Conservation (phyloP, 495 filamentous ascomycete genomes). For the Parachaetomium inaequale region DNA sequence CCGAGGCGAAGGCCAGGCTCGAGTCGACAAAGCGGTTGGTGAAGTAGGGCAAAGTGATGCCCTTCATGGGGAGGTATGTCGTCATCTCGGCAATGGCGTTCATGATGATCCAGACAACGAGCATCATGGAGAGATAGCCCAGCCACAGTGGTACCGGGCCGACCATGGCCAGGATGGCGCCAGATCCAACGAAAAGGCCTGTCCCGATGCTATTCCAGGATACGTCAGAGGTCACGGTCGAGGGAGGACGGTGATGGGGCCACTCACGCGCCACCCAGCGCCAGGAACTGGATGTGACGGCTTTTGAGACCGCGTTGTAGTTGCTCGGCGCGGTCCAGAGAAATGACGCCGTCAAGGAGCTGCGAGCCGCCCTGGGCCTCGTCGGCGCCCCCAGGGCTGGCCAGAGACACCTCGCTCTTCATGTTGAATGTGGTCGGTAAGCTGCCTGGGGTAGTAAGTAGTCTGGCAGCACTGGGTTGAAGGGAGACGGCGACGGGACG, state of each 20-base stretch:
- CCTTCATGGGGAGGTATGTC: slow-evolving; percentile 61
- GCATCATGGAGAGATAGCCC: slow-evolving; percentile 49
- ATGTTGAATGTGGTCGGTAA: slow-evolving; percentile 4
- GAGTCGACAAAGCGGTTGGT: slow-evolving; percentile 70
- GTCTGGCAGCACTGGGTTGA: background rate
- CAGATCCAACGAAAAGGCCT: slow-evolving; percentile 54
- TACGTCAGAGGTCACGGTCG: background rate
- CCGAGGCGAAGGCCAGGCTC: slow-evolving; percentile 74
- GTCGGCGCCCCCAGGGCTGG: slow-evolving; percentile 10
- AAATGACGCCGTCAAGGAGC: slow-evolving; percentile 24
- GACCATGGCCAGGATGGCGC: slow-evolving; percentile 44
- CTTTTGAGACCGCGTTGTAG: slow-evolving; percentile 61
- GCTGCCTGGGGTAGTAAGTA: background rate
- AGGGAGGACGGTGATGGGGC: background rate
- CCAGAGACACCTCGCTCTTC: slow-evolving; percentile 6
- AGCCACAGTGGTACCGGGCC: slow-evolving; percentile 51
- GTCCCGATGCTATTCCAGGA: slow-evolving; percentile 54
- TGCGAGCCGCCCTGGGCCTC: slow-evolving; percentile 15
- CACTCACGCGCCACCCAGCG: slow-evolving; percentile 57
- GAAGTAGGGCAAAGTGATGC: slow-evolving; percentile 58
- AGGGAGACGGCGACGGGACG: background rate
- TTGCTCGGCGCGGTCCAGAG: slow-evolving; percentile 30
- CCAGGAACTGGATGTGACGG: slow-evolving; percentile 69
- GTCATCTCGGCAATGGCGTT: slow-evolving; percentile 49
- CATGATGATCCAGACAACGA: slow-evolving; percentile 45